Percentiles rank a stretch among this genome's conserved stretches.
Conservation (phyloP, 106 monocot species). For the Vanilla planifolia region DNA sequence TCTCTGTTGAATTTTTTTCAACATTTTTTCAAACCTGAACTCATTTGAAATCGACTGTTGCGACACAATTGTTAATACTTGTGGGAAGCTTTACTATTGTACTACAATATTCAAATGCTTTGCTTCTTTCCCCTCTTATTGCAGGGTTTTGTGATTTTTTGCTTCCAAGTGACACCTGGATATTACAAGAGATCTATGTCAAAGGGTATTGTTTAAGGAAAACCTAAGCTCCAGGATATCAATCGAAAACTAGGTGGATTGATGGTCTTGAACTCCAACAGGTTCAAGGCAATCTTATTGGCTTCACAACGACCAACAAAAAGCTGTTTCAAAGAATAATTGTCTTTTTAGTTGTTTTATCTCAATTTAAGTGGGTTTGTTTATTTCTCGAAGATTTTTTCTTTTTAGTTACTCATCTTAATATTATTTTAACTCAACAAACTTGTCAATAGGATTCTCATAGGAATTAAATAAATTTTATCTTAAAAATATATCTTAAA, state of each 20-base stretch:
- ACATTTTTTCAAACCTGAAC: too few species aligned
- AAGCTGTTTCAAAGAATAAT: background rate
- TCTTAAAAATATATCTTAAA: too few species aligned
- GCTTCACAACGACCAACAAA: too few species aligned
- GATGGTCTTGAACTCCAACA: conserved; percentile 67
- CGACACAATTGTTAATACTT: too few species aligned
- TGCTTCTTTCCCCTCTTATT: background rate
- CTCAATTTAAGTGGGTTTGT: too few species aligned
- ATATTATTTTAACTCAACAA: background rate
- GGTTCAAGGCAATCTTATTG: conserved; percentile 73
- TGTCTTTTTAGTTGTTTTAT: background rate
- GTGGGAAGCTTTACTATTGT: too few species aligned
- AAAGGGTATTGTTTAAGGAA: conserved; percentile 72
- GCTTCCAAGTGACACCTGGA: conserved; percentile 49
- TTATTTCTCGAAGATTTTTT: too few species aligned
- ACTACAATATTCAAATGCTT: too few species aligned
- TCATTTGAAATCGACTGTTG: too few species aligned
- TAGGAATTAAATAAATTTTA: background rate
- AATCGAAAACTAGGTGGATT: conserved; percentile 62
- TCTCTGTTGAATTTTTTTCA: too few species aligned
- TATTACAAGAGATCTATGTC: conserved; percentile 66
- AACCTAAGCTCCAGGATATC: conserved; percentile 65
- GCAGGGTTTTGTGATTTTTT: conserved; percentile 32
- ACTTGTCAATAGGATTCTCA: background rate
- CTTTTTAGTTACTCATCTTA: background rate